Evolutionary conservation across 2,329 filamentous ascomycete species (phyloP).

Genomic region (Hypoxylon sp.): DNA sequence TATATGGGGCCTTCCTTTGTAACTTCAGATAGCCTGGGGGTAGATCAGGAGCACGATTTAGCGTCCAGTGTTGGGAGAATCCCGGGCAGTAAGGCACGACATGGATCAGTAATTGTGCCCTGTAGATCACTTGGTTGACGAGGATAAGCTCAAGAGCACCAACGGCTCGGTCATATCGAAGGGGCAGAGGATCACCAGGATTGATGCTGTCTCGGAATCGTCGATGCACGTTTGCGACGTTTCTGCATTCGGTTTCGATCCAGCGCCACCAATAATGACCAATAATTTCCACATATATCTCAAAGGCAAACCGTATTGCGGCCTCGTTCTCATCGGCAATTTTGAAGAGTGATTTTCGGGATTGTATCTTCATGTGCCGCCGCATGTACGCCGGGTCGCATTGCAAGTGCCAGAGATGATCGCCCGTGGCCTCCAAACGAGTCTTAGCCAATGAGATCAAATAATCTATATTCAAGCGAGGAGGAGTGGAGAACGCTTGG

Average conservation of each 20-base stretch:
- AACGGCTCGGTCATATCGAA: neutral
- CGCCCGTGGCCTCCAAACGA: conserved; percentile 12
- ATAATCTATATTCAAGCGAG: conserved; percentile 13
- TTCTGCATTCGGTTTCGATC: neutral
- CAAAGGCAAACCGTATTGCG: neutral
- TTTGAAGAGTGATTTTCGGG: neutral
- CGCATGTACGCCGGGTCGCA: conserved; percentile 24
- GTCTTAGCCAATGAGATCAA: conserved; percentile 18
- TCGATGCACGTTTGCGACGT: conserved; percentile 3
- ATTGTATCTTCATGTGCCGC: conserved; percentile 18
- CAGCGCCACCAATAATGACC: conserved; percentile 10
- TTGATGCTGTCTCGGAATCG: conserved; percentile 10
- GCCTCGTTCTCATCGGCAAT: neutral
- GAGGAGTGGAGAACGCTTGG: conserved; percentile 23
- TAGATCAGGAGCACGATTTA: neutral
- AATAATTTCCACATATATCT: conserved; percentile 1
- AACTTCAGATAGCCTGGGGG: neutral
- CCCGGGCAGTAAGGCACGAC: conserved; percentile 5
- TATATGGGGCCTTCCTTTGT: conserved; percentile 1
- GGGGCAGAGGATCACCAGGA: conserved; percentile 12
- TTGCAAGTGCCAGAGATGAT: conserved; percentile 25
- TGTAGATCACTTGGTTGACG: neutral
- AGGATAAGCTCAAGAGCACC: conserved; percentile 6
- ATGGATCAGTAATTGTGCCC: neutral
- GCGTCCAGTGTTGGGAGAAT: conserved; percentile 7